phyloP scores from a whole-genome alignment of 2,329 filamentous ascomycete genomes.

The Pseudofabraea citricarpa region DNA sequence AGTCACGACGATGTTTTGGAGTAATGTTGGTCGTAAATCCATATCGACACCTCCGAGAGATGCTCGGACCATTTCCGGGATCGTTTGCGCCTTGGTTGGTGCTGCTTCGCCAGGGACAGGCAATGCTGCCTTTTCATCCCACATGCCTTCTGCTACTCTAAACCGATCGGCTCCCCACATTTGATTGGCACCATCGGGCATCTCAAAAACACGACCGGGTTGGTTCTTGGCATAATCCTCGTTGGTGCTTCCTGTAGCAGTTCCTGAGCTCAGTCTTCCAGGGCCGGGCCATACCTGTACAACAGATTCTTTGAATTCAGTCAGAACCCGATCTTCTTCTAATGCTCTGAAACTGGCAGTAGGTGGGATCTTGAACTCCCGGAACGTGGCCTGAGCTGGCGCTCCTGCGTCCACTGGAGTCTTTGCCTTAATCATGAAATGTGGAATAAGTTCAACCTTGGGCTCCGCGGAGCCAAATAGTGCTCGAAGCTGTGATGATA shows the following conservation, averaged over 20 bases:
- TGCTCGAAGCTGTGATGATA: conserved; percentile 81
- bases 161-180: conserved; percentile 89
- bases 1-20: conserved; percentile 89
- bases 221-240: conserved; percentile 69
- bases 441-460: conserved; percentile 71
- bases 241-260: conserved; percentile 54
- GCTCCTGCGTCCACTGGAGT: conserved; percentile 81
- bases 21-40: conserved; percentile 76
- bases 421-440: conserved; percentile 86
- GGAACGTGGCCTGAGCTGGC: conserved; percentile 70
- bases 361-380: conserved; percentile 59
- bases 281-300: conserved; percentile 90
- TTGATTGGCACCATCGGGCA: conserved; percentile 95
- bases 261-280: conserved; percentile 50
- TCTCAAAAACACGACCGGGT: conserved; percentile 87
- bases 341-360: conserved; percentile 70
- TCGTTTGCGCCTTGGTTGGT: conserved; percentile 69
- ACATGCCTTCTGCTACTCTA: conserved; percentile 82
- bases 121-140: conserved; percentile 77
- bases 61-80: conserved; percentile 76
- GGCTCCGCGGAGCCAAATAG: conserved; percentile 69
- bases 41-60: conserved; percentile 79
- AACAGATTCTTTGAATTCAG: conserved; percentile 96
- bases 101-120: conserved; percentile 36
- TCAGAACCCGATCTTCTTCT: conserved; percentile 88